Evolutionary conservation across 371 early-diverging fungal species (phyloP), one percentile per base, ranked within the genome.

Genomic region (Lichtheimia corymbifera): DNA sequence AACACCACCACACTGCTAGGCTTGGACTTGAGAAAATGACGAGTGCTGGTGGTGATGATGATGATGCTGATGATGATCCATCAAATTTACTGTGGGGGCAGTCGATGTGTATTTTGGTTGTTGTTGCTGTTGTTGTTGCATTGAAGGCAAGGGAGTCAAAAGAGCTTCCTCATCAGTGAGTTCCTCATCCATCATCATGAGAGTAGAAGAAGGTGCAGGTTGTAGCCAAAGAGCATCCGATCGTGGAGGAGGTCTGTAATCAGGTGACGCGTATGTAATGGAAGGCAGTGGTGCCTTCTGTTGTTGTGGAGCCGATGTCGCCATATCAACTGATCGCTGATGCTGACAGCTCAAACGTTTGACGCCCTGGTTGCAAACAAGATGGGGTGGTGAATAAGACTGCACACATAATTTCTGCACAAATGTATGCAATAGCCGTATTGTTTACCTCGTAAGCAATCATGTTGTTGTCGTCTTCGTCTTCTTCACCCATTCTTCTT

Each of bases 41-140:
- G 13, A 5, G 12, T n/a, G 18, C n/a, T 54, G 20, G 96, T 50
- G 83, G 96, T 28, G 73, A 94, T 52, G 84, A 82, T 52, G 97
- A 96, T 50, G 83, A 96, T 28, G n/a, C n/a, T n/a, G 84, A 82
- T 52, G 97, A 97, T 75, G 95, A 41, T 25, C 59, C 49, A 50
- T 9, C 11, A 22, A 40, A n/a, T 42, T 4, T 15, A 27, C 15
- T 27, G 24, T 15, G 7, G 53, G 7, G 25, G 55, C n/a, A 25
- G 45, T 28, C 11, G n/a, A n/a, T 14, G 30, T 58, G 59, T 30
- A 28, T 12, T 47, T 50, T 22, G 55, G 18, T 35, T 35, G 35
- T 9, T 35, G 28, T 28, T 28, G 28, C 4, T 28, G 28, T 28
- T 28, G 28, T 28, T 28, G 35, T 35, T 35, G 61, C 35, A 49